These are phyloP conservation scores for Striga hermonthica DNA, from an alignment of 305 asterid genomes.

Conservation along the genomic window DNA sequence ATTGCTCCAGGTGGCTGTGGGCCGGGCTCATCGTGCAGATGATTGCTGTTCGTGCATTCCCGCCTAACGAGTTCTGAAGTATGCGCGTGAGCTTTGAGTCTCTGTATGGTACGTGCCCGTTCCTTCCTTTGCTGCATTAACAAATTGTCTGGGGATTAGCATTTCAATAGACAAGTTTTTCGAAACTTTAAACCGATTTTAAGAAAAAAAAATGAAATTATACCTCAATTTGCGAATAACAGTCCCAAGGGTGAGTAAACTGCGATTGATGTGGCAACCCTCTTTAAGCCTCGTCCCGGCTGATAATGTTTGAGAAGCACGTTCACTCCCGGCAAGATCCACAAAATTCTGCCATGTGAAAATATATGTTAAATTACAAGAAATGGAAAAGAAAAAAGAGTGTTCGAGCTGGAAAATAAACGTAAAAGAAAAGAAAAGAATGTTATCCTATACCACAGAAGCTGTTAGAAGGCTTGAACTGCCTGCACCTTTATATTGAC, in stretches of 20 bases:
- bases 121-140: slow-evolving; percentile 79
- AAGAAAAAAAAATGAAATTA: too few relatives aligned
- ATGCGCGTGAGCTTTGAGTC: slow-evolving; percentile 97
- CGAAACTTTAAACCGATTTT: too few relatives aligned
- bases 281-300: slow-evolving; percentile 70
- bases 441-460: slow-evolving; percentile 62
- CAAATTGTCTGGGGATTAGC: too few relatives aligned
- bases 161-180: too few relatives aligned
- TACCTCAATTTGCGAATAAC: slow-evolving; percentile 93
- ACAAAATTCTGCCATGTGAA: slow-evolving; percentile 61
- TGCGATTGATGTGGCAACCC: slow-evolving; percentile 90
- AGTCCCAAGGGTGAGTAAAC: slow-evolving; percentile 87
- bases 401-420: too few relatives aligned
- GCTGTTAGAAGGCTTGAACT: slow-evolving; percentile 74
- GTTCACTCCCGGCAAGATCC: slow-evolving; percentile 99
- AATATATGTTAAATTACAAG: not conserved
- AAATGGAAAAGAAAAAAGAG: not conserved
- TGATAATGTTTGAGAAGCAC: slow-evolving; percentile 68
- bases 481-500: slow-evolving; percentile 40
- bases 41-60: slow-evolving; percentile 84
- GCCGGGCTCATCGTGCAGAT: slow-evolving; percentile 99
- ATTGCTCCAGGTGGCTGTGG: slow-evolving; percentile 77
- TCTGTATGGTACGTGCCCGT: slow-evolving; percentile 77
- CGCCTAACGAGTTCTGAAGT: slow-evolving; percentile 82
- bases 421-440: too few relatives aligned